Percentiles rank a stretch among this genome's conserved stretches.
Evolutionary conservation across 306 rosid genomes (phyloP).

Genomic region (Datisca glomerata): DNA sequence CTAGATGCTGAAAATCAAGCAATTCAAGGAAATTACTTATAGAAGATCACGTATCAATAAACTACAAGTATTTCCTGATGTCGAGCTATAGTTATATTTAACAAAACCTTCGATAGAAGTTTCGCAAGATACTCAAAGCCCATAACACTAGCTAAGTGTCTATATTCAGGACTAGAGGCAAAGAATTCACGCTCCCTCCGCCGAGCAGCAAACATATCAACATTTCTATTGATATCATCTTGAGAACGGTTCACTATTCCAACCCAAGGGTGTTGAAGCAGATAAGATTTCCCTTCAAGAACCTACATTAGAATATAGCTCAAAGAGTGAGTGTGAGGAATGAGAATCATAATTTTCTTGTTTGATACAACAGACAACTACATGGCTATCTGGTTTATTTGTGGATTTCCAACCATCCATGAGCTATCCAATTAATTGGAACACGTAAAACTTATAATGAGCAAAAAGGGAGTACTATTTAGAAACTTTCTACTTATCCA

Average conservation of each 20-base stretch:
- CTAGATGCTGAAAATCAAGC: constrained; percentile 34
- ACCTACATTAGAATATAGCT: constrained; percentile 12
- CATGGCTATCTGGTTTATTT: no score
- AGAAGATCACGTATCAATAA: not conserved
- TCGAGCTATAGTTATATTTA: no score
- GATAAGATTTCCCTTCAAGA: constrained; percentile 40
- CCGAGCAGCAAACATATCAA: constrained; percentile 36
- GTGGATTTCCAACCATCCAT: no score
- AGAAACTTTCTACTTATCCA: no score
- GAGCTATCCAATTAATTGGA: no score
- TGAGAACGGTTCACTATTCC: constrained; percentile 48
- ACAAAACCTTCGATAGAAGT: constrained; percentile 35
- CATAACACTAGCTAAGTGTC: constrained; percentile 31
- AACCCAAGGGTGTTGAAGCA: constrained; percentile 46
- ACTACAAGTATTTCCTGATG: no score
- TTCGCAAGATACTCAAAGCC: constrained; percentile 48
- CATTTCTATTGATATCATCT: constrained; percentile 35
- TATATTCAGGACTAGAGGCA: constrained; percentile 25
- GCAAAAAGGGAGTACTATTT: no score
- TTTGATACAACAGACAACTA: not conserved
- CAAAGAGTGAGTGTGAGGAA: not conserved
- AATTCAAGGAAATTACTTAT: constrained; percentile 5
- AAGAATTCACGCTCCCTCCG: constrained; percentile 33
- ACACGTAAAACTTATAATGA: no score
- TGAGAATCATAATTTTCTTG: not conserved